Evolutionary conservation across 192 early-diverging fungal species (phyloP).

Genomic region (Jimgerdemannia flammicorona): DNA sequence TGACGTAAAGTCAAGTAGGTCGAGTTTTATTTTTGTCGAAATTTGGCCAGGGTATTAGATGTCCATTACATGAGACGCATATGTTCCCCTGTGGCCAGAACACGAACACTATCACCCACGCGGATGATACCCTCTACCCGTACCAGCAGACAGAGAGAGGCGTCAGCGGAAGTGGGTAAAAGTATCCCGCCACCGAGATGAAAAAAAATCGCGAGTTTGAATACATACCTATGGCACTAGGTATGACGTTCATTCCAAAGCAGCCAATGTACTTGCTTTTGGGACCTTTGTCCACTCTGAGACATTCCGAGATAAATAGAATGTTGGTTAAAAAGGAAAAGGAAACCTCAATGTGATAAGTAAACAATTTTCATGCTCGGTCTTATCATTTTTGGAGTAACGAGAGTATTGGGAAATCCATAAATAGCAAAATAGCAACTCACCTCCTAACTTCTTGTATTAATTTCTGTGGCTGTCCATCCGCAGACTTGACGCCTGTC

Average conservation of each 20-base stretch:
- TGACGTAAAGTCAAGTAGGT: neutral
- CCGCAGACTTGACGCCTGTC: constrained; percentile 41
- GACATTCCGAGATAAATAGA: no score
- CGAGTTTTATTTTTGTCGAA: neutral
- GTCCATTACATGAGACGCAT: neutral
- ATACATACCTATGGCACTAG: constrained; percentile 1
- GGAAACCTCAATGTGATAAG: no score
- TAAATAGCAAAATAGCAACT: no score
- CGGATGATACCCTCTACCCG: constrained; percentile 13
- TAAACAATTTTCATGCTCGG: no score
- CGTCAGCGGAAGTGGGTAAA: no score
- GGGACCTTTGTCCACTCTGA: constrained; percentile 33
- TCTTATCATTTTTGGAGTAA: no score
- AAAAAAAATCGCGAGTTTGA: no score
- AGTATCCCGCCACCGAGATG: no score
- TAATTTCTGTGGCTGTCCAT: constrained; percentile 48
- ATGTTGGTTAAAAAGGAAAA: no score
- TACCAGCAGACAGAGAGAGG: no score
- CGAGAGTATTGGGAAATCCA: no score
- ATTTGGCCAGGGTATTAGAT: neutral
- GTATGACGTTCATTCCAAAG: constrained; percentile 40
- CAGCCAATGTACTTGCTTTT: constrained; percentile 38
- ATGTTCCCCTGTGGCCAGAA: constrained; percentile 1
- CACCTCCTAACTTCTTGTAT: constrained; percentile 47
- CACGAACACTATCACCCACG: constrained; percentile 26